Conservation (phyloP, 805 yeast genomes). For the Cyberlindnera lachancei region DNA sequence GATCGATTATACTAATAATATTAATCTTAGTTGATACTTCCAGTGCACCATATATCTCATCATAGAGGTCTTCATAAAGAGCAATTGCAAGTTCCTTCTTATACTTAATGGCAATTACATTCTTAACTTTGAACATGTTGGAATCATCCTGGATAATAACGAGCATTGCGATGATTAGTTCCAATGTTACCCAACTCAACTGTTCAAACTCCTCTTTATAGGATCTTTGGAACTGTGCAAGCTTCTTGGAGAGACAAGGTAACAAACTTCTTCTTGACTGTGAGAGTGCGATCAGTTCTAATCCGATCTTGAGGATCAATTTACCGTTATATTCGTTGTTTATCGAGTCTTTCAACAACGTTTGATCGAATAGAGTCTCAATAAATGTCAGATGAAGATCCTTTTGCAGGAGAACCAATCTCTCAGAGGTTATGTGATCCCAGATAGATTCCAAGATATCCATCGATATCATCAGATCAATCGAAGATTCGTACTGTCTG, state of each 20-base stretch:
- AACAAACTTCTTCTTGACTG: conserved; percentile 61
- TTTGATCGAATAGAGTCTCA: conserved; percentile 37
- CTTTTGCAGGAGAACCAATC: conserved; percentile 60
- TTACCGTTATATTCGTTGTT: conserved; percentile 23
- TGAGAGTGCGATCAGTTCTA: conserved; percentile 39
- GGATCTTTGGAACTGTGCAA: conserved; percentile 37
- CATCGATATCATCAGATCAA: conserved; percentile 23
- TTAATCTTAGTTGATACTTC: conserved; percentile 50
- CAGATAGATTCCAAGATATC: conserved; percentile 41
- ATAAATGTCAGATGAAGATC: conserved; percentile 54
- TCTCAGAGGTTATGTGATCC: conserved; percentile 46
- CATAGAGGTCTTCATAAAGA: conserved; percentile 34
- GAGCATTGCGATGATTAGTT: conserved; percentile 38
- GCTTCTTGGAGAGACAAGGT: conserved; percentile 44
- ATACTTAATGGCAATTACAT: conserved; percentile 43
- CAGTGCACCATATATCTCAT: conserved; percentile 43
- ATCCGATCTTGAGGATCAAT: conserved; percentile 25
- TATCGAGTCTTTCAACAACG: conserved; percentile 32
- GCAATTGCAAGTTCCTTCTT: conserved; percentile 36
- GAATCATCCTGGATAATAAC: conserved; percentile 46
- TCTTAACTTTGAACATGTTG: conserved; percentile 54
- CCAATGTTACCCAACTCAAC: conserved; percentile 44
- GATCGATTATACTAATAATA: conserved; percentile 39
- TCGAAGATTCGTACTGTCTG: conserved; percentile 8
- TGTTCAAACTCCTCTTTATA: conserved; percentile 30